These are phyloP conservation scores for Asterophora lycoperdoides DNA, from an alignment of 768 basidiomycete species.

Conservation along the genomic window DNA sequence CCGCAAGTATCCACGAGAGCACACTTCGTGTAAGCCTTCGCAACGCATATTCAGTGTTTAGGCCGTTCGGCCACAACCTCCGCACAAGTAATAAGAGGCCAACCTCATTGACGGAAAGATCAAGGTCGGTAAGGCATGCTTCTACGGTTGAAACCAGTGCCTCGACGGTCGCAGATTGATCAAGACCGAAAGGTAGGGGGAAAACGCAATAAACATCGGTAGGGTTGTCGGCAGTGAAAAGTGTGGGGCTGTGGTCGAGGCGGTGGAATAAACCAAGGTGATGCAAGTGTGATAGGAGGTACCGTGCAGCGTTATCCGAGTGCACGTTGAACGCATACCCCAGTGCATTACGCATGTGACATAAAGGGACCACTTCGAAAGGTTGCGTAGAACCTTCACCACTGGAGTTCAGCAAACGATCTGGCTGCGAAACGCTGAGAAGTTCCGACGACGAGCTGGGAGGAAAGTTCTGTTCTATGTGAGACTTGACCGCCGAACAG, in stretches of 20 bases:
- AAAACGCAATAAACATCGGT: slow-evolving; percentile 49
- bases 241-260: slow-evolving; percentile 29
- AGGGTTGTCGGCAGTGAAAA: slow-evolving; percentile 34
- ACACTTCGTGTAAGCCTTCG: slow-evolving; percentile 55
- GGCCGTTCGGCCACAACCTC: slow-evolving; percentile 70
- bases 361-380: slow-evolving; percentile 55
- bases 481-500: slow-evolving; percentile 51
- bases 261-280: slow-evolving; percentile 59
- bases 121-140: slow-evolving; percentile 62
- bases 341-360: slow-evolving; percentile 58
- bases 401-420: slow-evolving; percentile 17
- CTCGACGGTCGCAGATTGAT: slow-evolving; percentile 70
- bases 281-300: slow-evolving; percentile 56
- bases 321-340: slow-evolving; percentile 54
- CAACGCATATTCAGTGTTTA: slow-evolving; percentile 68
- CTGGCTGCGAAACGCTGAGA: slow-evolving; percentile 38
- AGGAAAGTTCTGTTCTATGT: slow-evolving; percentile 21
- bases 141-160: slow-evolving; percentile 68
- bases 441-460: slow-evolving; percentile 36
- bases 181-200: slow-evolving; percentile 66
- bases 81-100: slow-evolving; percentile 66
- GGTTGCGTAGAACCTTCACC: slow-evolving; percentile 33
- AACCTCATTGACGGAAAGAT: slow-evolving; percentile 70
- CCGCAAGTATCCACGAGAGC: slow-evolving; percentile 67
- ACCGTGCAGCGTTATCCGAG: slow-evolving; percentile 46